These are phyloP conservation scores for Russula foetens DNA, from an alignment of 768 basidiomycete species.

Conservation along the genomic window DNA sequence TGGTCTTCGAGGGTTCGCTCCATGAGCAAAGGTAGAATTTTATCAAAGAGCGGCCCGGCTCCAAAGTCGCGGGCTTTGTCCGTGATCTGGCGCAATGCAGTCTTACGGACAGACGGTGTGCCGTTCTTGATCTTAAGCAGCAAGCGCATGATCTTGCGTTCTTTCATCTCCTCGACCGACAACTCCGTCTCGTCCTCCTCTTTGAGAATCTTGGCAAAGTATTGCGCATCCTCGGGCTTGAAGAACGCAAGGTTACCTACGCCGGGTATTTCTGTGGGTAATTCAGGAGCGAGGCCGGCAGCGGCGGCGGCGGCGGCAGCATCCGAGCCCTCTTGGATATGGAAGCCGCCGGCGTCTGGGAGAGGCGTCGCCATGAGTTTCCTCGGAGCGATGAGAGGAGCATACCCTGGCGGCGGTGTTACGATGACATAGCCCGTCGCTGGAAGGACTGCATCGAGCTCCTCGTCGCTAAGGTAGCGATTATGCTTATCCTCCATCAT, in stretches of 20 bases:
- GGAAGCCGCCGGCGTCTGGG: slow-evolving; percentile 75
- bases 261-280: slow-evolving; percentile 96
- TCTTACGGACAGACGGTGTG: slow-evolving; percentile 96
- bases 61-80: slow-evolving; percentile 99
- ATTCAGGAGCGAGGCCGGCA: slow-evolving; percentile 84
- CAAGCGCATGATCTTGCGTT: slow-evolving; percentile 97
- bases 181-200: slow-evolving; percentile 93
- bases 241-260: slow-evolving; percentile 97
- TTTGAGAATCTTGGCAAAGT: slow-evolving; percentile 92
- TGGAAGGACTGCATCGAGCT: slow-evolving; percentile 87
- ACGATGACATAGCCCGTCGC: slow-evolving; percentile 82
- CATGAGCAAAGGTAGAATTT: slow-evolving; percentile 97
- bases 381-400: slow-evolving; percentile 55
- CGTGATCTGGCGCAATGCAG: slow-evolving; percentile 94
- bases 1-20: slow-evolving; percentile 96
- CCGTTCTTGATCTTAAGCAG: slow-evolving; percentile 99
- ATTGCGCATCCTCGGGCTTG: slow-evolving; percentile 96
- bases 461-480: slow-evolving; percentile 92
- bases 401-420: slow-evolving; percentile 90
- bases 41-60: slow-evolving; percentile 96
- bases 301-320: slow-evolving; percentile 83
- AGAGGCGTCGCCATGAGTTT: slow-evolving; percentile 44
- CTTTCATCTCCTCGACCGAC: slow-evolving; percentile 96
- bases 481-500: slow-evolving; percentile 94
- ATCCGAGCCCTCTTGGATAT: slow-evolving; percentile 93